Evolutionary conservation across 1,284 basidiomycete genomes (phyloP).

Genomic region (Heliocybe sulcata): DNA sequence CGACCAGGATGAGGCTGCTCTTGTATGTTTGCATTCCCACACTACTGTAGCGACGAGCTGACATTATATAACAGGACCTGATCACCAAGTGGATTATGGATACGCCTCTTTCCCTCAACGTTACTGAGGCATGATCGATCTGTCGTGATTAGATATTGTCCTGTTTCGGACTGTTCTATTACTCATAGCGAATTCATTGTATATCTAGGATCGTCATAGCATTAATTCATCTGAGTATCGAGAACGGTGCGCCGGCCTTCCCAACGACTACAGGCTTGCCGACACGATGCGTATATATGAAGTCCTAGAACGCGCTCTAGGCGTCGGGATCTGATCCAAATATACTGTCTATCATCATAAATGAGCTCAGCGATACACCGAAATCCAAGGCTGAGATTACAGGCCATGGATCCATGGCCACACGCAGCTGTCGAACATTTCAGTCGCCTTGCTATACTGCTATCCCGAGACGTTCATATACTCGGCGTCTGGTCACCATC

Average conservation of each 20-base stretch:
- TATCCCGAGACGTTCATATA: no score
- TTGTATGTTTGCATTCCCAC: slow-evolving; percentile 19
- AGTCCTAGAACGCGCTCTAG: not conserved
- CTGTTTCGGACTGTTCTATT: not conserved
- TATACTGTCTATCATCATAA: not conserved
- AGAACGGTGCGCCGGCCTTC: no score
- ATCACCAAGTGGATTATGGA: slow-evolving; percentile 46
- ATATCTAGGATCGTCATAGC: no score
- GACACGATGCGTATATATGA: no score
- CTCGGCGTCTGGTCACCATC: not conserved
- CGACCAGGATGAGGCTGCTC: slow-evolving; percentile 75
- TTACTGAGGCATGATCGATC: not conserved
- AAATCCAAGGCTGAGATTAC: no score
- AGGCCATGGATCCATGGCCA: no score
- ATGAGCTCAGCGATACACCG: not conserved
- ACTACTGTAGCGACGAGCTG: not conserved
- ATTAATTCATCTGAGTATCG: no score
- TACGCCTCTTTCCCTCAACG: slow-evolving; percentile 24
- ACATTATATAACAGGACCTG: slow-evolving; percentile 28
- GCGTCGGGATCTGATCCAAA: not conserved
- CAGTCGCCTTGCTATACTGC: no score
- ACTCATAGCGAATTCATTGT: no score
- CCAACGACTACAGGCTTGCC: no score
- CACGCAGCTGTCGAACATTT: no score
- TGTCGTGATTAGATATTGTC: not conserved